These are phyloP conservation scores for Colletotrichum tropicale DNA, from an alignment of 2,329 filamentous ascomycete genomes.

Conservation along the genomic window DNA sequence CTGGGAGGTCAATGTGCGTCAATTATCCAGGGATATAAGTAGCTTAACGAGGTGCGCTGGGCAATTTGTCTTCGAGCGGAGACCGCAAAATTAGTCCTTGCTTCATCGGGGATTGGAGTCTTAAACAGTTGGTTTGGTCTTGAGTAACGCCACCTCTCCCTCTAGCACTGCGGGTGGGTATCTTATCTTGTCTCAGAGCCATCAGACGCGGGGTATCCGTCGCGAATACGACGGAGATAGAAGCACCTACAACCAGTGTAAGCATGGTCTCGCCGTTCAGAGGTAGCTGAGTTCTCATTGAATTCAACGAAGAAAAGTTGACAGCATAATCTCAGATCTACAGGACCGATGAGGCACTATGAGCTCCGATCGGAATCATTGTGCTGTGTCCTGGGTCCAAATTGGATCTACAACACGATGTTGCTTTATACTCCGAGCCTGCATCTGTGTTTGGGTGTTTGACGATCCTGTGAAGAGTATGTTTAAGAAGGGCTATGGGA, in stretches of 20 bases:
- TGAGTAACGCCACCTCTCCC: accelerated
- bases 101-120: too few relatives aligned
- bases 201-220: accelerated
- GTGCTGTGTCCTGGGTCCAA: background rate
- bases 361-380: accelerated
- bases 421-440: background rate
- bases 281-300: background rate
- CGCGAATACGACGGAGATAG: background rate
- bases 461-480: background rate
- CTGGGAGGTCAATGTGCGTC: too few relatives aligned
- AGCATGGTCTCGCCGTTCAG: accelerated
- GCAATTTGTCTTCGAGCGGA: accelerated
- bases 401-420: background rate
- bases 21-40: accelerated
- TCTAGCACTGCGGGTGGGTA: too few relatives aligned
- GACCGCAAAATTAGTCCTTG: too few relatives aligned
- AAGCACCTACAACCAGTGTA: background rate
- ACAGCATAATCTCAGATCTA: background rate
- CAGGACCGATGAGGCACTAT: background rate
- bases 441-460: background rate
- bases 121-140: too few relatives aligned
- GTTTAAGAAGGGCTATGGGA: background rate
- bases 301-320: accelerated
- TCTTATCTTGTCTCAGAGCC: accelerated
- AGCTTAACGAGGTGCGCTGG: too few relatives aligned